Evolutionary conservation across 1,284 basidiomycete genomes (phyloP).

Genomic region (Leccinum subatratum): DNA sequence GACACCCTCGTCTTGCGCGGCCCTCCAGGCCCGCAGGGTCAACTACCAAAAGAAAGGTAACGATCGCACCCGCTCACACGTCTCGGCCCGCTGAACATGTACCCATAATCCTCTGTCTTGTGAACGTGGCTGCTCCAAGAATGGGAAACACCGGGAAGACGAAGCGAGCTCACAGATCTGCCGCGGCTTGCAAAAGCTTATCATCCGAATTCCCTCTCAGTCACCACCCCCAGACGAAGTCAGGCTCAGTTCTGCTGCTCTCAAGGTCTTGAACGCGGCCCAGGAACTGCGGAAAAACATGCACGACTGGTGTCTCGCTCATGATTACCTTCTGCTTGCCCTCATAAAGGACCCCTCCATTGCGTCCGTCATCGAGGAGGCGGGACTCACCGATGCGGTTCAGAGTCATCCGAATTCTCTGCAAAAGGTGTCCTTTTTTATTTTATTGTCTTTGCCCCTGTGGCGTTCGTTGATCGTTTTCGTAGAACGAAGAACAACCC

Average conservation of each 20-base stretch:
- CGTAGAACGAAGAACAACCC: slow-evolving; percentile 86
- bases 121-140: slow-evolving; percentile 76
- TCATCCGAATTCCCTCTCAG: slow-evolving; percentile 78
- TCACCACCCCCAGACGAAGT: slow-evolving; percentile 81
- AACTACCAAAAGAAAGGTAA: slow-evolving; percentile 83
- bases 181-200: slow-evolving; percentile 18
- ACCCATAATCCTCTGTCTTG: slow-evolving; percentile 78
- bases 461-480: slow-evolving; percentile 16
- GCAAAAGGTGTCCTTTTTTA: slow-evolving; percentile 54
- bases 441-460: neutral
- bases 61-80: slow-evolving; percentile 15
- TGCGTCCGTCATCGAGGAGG: slow-evolving; percentile 66
- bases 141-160: slow-evolving; percentile 81
- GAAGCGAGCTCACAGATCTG: slow-evolving; percentile 51
- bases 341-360: slow-evolving; percentile 67
- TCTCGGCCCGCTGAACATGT: slow-evolving; percentile 10
- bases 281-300: slow-evolving; percentile 79
- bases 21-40: slow-evolving; percentile 72
- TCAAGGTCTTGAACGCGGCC: slow-evolving; percentile 76
- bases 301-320: slow-evolving; percentile 91
- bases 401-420: slow-evolving; percentile 69
- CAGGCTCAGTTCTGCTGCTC: slow-evolving; percentile 54
- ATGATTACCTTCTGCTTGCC: slow-evolving; percentile 77
- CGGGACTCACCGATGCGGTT: slow-evolving; percentile 64
- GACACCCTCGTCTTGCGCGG: slow-evolving; percentile 82